Evolutionary conservation across 305 asterid species (phyloP).

Genomic region (Nicotiana rustica): DNA sequence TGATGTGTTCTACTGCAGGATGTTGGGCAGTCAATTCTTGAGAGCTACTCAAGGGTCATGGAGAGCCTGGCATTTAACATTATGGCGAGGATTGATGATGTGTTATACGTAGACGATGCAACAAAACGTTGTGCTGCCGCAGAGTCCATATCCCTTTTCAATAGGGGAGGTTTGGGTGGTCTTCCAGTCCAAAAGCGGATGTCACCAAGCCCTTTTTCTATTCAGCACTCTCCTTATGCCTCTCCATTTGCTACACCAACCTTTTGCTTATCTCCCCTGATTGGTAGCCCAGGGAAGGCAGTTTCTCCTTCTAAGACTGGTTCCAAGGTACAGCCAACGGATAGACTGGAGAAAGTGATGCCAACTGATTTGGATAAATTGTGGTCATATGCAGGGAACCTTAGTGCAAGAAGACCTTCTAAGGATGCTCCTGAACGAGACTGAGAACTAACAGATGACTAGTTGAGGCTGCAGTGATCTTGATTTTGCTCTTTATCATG

Average conservation of each 20-base stretch:
- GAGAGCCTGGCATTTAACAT: constrained; percentile 98
- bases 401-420: constrained; percentile 67
- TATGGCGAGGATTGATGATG: constrained; percentile 94
- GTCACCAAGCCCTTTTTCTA: constrained; percentile 95
- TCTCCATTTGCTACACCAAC: constrained; percentile 95
- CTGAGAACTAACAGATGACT: constrained; percentile 40
- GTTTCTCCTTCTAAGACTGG: constrained; percentile 60
- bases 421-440: constrained; percentile 85
- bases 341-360: constrained; percentile 59
- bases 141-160: constrained; percentile 69
- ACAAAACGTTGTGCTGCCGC: constrained; percentile 69
- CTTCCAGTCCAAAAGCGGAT: constrained; percentile 88
- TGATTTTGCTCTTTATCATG: constrained; percentile 40
- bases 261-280: constrained; percentile 68
- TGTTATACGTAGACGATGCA: constrained; percentile 83
- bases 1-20: constrained; percentile 61
- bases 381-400: constrained; percentile 83
- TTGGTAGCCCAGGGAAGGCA: constrained; percentile 69
- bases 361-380: constrained; percentile 75
- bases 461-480: neutral
- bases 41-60: constrained; percentile 98
- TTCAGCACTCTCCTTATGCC: constrained; percentile 86
- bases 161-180: constrained; percentile 82
- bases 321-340: constrained; percentile 43
- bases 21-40: constrained; percentile 98